phyloP scores from a whole-genome alignment of 164 flowering plant species.

The Vitis cinerea region DNA sequence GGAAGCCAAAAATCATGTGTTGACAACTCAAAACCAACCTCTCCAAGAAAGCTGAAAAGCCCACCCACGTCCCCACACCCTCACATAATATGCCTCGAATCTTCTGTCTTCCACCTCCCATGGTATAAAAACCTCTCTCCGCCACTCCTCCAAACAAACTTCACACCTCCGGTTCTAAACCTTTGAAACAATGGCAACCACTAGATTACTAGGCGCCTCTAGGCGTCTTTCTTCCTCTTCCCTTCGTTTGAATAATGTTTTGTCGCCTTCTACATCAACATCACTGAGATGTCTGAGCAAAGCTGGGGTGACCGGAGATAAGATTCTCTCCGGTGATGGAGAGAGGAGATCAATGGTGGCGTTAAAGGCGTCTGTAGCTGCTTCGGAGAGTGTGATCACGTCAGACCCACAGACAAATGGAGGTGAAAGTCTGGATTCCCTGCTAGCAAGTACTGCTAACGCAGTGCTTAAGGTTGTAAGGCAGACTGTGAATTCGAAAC shows the following conservation, averaged over 20 bases:
- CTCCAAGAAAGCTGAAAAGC: conserved; percentile 19
- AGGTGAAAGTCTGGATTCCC: conserved; percentile 19
- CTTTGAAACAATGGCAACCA: conserved; percentile 29
- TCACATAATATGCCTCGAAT: conserved; percentile 41
- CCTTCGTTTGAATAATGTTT: conserved; percentile 3
- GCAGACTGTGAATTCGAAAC: conserved; percentile 19
- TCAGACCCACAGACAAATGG: conserved; percentile 12
- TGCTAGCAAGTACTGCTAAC: conserved; percentile 11
- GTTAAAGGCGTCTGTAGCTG: conserved; percentile 18
- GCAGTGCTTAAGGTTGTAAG: conserved; percentile 15
- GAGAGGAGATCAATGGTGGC: conserved; percentile 20
- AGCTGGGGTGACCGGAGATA: conserved; percentile 8
- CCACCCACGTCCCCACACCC: conserved; percentile 18
- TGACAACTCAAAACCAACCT: conserved; percentile 11
- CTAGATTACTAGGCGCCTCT: conserved; percentile 32
- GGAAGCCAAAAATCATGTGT: not conserved
- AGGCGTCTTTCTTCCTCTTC: conserved; percentile 13
- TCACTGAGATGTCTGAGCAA: conserved; percentile 12
- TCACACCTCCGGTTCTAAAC: too few species aligned
- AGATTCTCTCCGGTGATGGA: conserved; percentile 6
- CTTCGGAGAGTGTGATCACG: conserved; percentile 19
- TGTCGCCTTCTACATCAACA: conserved; percentile 10
- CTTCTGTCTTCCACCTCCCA: conserved; percentile 21
- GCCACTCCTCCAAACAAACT: too few species aligned
- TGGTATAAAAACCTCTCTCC: not conserved